Base-by-base conservation (phyloP, 148 eudicot species). In the Vaccinium corymbosum region DNA sequence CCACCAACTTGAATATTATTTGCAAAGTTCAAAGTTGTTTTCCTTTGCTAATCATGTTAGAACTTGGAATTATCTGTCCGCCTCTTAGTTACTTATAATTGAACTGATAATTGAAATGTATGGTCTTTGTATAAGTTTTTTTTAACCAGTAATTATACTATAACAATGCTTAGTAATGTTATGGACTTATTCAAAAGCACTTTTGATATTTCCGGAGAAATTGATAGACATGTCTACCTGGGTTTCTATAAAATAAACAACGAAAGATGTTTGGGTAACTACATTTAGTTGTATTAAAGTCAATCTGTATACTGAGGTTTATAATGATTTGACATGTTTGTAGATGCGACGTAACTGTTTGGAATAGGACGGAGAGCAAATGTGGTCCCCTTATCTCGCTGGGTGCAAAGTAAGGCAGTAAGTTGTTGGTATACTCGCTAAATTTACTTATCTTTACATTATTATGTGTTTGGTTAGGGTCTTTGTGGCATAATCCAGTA, bases 341-440 rank as follows among this genome's bases (percentile, higher is more conserved):
- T 81, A 97, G 99, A 89, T 94, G 95, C 75, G 91, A 94, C 74
- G 92, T 94, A 81, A 92, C 97, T 42, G 94, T 97, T 50, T 97
- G 99, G 99, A 96, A 97, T 88, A 88, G 98, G 86, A 97, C 99
- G 55, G 92, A 92, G 93, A 93, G 95, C 93, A 97, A 97, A 90
- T 97, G 99, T 85, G 97, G 93, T 89, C 95, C 98, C 85, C 95
- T 97, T 81, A 82, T 94, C 87, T 91, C 89, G 87, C 73, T 97
- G 79, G 99, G 99, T 86, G 99, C 99, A 83, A 91, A 92, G 99
- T 97, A 93, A 93, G 97, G 82, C 90, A 92, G 99, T 97, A 93
- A 92, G 95, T 89, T 74, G 35, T 82, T n/a, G 55, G 35, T 73
- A 3, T 55, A 53, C 70, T 8, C 48, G 11, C 38, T 48, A 48